These are phyloP conservation scores for Lichtheimia ornata DNA, from an alignment of 371 early-diverging fungal species.

Conservation along the genomic window DNA sequence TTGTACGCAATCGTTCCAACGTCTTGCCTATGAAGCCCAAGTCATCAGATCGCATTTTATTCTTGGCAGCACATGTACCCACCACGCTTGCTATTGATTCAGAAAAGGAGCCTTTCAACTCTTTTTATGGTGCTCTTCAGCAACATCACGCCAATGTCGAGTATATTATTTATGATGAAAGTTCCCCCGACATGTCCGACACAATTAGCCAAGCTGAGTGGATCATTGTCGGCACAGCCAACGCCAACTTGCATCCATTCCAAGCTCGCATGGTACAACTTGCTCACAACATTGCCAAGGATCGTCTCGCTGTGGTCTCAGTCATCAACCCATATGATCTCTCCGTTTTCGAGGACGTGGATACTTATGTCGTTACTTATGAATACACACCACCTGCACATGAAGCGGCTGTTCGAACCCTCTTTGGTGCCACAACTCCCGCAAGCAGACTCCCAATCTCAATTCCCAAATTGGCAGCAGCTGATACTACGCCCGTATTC, in stretches of 20 bases:
- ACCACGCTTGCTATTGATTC: constrained; percentile 49
- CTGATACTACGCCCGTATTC: neutral
- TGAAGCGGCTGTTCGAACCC: constrained; percentile 35
- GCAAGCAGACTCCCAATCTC: constrained; percentile 36
- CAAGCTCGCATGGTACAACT: constrained; percentile 37
- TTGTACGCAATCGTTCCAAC: constrained; percentile 30
- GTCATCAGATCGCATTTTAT: constrained; percentile 23
- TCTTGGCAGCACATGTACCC: constrained; percentile 48
- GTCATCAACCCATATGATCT: constrained; percentile 54
- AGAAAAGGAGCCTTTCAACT: constrained; percentile 44
- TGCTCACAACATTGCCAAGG: constrained; percentile 21
- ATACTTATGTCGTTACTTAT: constrained; percentile 45
- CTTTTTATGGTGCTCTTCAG: constrained; percentile 29
- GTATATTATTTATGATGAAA: constrained; percentile 34
- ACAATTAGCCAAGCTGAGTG: constrained; percentile 25
- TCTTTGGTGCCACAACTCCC: constrained; percentile 43
- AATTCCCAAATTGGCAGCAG: constrained; percentile 18
- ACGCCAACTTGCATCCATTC: constrained; percentile 46
- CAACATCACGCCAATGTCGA: constrained; percentile 32
- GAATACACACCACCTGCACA: constrained; percentile 53
- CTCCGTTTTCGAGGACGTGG: constrained; percentile 36
- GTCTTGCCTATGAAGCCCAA: constrained; percentile 28
- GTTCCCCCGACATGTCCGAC: constrained; percentile 10
- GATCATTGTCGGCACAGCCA: constrained; percentile 49
- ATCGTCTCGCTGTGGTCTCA: constrained; percentile 30